Conservation (phyloP, 2,329 filamentous ascomycete species). For the Bipolaris sorokiniana region DNA sequence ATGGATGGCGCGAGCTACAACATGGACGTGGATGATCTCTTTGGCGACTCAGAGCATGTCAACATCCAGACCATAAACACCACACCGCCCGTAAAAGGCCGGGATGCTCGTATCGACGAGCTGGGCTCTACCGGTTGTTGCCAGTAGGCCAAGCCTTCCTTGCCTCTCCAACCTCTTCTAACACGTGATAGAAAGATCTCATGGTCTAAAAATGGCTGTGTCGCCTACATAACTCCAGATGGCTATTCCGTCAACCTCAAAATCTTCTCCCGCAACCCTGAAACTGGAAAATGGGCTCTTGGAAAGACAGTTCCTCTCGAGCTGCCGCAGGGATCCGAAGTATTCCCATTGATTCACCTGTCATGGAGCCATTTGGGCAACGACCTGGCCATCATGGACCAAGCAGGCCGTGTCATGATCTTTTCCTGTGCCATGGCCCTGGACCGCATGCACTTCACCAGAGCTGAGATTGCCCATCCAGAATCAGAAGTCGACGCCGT, state of each 20-base stretch:
- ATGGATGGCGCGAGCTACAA: constrained; percentile 55
- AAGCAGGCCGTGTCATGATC: constrained; percentile 76
- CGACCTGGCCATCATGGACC: constrained; percentile 84
- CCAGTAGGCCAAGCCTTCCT: constrained; percentile 67
- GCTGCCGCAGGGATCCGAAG: constrained; percentile 65
- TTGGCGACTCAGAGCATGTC: constrained; percentile 62
- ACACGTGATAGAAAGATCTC: constrained; percentile 68
- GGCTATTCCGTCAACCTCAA: constrained; percentile 73
- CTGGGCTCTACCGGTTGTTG: constrained; percentile 77
- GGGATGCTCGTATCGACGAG: constrained; percentile 77
- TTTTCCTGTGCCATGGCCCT: constrained; percentile 73
- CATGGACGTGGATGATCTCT: constrained; percentile 54
- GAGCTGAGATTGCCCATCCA: constrained; percentile 69
- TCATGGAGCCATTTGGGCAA: constrained; percentile 79
- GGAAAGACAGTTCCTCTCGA: constrained; percentile 73
- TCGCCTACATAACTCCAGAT: constrained; percentile 79
- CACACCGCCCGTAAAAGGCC: constrained; percentile 65
- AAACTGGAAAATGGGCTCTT: constrained; percentile 76
- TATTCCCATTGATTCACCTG: constrained; percentile 76
- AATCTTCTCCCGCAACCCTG: constrained; percentile 71
- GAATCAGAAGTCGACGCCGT: constrained; percentile 77
- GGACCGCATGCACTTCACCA: constrained; percentile 70
- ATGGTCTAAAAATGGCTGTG: constrained; percentile 87
- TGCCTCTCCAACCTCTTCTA: background rate
- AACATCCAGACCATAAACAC: constrained; percentile 63